A percentile compares a stretch with the other conserved stretches of the same genome.
These are phyloP conservation scores for Nymphaea colorata DNA, from an alignment of 164 flowering plant genomes.

Conservation along the genomic window DNA sequence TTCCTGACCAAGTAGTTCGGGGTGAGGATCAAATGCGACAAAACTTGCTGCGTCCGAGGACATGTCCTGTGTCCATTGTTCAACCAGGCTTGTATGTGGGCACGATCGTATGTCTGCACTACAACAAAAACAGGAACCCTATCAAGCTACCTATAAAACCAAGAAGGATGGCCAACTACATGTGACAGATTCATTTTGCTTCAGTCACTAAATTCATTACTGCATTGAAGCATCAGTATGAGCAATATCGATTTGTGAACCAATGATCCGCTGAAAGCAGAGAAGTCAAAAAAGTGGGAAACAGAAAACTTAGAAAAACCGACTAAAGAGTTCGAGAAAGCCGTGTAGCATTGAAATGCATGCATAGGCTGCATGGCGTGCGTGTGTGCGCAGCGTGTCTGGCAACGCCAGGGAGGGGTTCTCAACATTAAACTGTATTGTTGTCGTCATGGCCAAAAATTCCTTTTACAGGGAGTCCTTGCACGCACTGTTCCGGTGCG, in stretches of 20 bases:
- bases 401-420: background rate
- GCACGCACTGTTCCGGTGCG: too few species aligned
- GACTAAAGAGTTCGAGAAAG: background rate
- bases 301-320: background rate
- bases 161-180: background rate
- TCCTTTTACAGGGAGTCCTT: background rate
- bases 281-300: too few species aligned
- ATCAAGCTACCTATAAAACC: background rate
- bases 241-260: too few species aligned
- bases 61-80: conserved; percentile 51
- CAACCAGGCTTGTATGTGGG: conserved; percentile 53
- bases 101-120: conserved; percentile 68
- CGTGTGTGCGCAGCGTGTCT: background rate
- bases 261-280: too few species aligned
- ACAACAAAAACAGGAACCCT: background rate
- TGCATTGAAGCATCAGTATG: background rate
- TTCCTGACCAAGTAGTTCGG: conserved; percentile 55
- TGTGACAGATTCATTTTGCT: background rate
- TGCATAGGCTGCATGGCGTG: background rate
- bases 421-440: background rate
- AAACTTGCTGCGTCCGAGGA: conserved; percentile 56
- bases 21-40: conserved; percentile 47
- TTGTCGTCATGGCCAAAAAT: too few species aligned
- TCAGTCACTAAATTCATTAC: background rate
- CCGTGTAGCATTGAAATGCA: background rate